These are phyloP conservation scores for Pittosporum tobira DNA, from an alignment of 129 eudicot genomes.

Conservation along the genomic window DNA sequence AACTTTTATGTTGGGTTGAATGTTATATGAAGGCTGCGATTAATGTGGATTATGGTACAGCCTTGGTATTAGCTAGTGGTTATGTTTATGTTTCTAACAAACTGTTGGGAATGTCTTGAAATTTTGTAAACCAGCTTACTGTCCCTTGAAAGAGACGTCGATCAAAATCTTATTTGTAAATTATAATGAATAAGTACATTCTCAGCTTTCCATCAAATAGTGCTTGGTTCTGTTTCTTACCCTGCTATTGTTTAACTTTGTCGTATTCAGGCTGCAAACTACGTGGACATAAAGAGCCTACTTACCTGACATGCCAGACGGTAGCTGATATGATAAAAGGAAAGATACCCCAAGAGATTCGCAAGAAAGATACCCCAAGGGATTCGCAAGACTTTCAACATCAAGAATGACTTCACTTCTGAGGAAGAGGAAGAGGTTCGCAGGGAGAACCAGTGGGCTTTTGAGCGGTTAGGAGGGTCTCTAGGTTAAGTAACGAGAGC, in stretches of 20 bases:
- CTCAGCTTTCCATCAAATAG: not conserved
- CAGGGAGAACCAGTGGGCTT: conserved; percentile 29
- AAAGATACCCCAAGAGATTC: conserved; percentile 24
- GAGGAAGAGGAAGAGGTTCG: conserved; percentile 31
- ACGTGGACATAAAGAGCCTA: conserved; percentile 24
- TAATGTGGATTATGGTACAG: too few relatives aligned
- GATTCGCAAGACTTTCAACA: conserved; percentile 23
- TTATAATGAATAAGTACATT: too few relatives aligned
- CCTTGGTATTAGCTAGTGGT: too few relatives aligned
- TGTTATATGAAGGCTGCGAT: too few relatives aligned
- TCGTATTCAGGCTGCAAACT: conserved; percentile 24
- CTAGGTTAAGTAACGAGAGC: too few relatives aligned
- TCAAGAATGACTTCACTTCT: conserved; percentile 29
- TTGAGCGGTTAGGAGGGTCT: conserved; percentile 19
- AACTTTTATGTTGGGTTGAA: too few relatives aligned
- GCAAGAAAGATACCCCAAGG: conserved; percentile 26
- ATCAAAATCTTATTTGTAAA: too few relatives aligned
- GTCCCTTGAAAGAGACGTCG: too few relatives aligned
- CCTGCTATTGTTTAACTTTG: too few relatives aligned
- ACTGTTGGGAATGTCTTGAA: too few relatives aligned
- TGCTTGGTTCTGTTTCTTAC: not conserved
- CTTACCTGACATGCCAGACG: conserved; percentile 28
- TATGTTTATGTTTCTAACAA: too few relatives aligned
- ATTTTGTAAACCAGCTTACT: too few relatives aligned
- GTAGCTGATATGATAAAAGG: conserved; percentile 34